Conservation (phyloP, 116 monocot genomes). For the Trichopus zeylanicus region DNA sequence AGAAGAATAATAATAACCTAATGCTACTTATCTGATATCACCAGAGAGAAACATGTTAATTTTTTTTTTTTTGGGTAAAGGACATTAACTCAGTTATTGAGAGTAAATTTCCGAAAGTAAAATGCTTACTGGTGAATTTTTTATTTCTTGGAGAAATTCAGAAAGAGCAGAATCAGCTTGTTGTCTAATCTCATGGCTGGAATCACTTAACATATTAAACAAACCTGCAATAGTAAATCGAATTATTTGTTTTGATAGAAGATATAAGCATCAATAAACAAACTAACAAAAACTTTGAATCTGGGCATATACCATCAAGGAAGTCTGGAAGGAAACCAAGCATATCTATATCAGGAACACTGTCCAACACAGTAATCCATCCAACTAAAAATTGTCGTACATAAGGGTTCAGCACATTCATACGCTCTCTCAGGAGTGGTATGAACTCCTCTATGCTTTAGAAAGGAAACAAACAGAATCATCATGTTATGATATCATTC, state of each 20-base stretch:
- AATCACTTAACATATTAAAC: conserved; percentile 95
- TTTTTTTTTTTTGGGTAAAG: too few species aligned
- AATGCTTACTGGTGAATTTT: conserved; percentile 80
- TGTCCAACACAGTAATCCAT: conserved; percentile 97
- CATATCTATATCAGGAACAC: conserved; percentile 99
- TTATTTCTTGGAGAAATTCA: conserved; percentile 95
- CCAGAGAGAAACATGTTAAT: neutral
- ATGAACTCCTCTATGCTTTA: conserved; percentile 99
- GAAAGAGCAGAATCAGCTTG: conserved; percentile 95
- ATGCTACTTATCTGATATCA: neutral
- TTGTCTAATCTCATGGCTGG: conserved; percentile 88
- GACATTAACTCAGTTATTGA: too few species aligned
- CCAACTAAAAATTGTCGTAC: conserved; percentile 98
- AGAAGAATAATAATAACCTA: neutral
- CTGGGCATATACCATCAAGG: conserved; percentile 73
- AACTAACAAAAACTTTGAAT: neutral
- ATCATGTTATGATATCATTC: neutral
- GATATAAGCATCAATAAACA: neutral
- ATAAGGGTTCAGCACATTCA: conserved; percentile 95
- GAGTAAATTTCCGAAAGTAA: neutral
- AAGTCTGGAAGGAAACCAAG: conserved; percentile 99
- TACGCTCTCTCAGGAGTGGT: conserved; percentile 93
- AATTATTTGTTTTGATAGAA: neutral
- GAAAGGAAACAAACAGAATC: conserved; percentile 16
- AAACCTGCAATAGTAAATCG: conserved; percentile 39